phyloP scores from a whole-genome alignment of 805 yeast genomes.

The Ogataea paradorogensis region DNA sequence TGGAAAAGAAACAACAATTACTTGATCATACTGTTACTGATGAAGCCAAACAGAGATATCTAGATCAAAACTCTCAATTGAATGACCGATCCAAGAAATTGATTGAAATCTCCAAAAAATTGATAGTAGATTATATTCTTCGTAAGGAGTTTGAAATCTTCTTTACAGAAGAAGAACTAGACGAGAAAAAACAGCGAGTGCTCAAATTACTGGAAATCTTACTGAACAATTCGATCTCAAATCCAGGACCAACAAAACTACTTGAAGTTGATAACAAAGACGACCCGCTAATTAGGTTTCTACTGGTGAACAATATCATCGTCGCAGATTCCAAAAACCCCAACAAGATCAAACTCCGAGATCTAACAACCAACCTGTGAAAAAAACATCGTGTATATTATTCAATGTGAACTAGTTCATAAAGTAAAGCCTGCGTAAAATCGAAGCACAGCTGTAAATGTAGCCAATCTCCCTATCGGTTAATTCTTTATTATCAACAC shows the following conservation, averaged over 20 bases:
- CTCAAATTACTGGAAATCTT: conserved; percentile 31
- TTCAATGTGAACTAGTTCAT: conserved; percentile 20
- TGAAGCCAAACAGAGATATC: conserved; percentile 2
- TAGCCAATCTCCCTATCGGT: conserved; percentile 41
- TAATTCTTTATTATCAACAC: conserved; percentile 30
- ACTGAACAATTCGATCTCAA: conserved; percentile 29
- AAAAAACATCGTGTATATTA: conserved; percentile 13
- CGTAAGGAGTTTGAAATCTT: conserved; percentile 26
- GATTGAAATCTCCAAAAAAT: conserved; percentile 23
- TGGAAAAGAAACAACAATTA: conserved; percentile 6
- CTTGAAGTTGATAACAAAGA: conserved; percentile 30
- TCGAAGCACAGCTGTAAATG: conserved; percentile 44
- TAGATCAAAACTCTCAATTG: conserved; percentile 14
- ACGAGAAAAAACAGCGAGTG: conserved; percentile 21
- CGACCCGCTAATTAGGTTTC: conserved; percentile 34
- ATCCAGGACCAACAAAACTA: conserved; percentile 14
- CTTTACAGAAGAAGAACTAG: conserved; percentile 17
- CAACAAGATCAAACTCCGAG: conserved; percentile 29
- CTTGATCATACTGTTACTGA: conserved; percentile 4
- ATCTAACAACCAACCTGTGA: conserved; percentile 18
- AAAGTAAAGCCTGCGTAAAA: conserved; percentile 47
- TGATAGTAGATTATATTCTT: conserved; percentile 30
- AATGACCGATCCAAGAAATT: conserved; percentile 23
- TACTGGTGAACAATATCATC: conserved; percentile 29
- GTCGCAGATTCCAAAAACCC: conserved; percentile 27